phyloP scores from a whole-genome alignment of 306 rosid species.

The Quercus alba region DNA sequence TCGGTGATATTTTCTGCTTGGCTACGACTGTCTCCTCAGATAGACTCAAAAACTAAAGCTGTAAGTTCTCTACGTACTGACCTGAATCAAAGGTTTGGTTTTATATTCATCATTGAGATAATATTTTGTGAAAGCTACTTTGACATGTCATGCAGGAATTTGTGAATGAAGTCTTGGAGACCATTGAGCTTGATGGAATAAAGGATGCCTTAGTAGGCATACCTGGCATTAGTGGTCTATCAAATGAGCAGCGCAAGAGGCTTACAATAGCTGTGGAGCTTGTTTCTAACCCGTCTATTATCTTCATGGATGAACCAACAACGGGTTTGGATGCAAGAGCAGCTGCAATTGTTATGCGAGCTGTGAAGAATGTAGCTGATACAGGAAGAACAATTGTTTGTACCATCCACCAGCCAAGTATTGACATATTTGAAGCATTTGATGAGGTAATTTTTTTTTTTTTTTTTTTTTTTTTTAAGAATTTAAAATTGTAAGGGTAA shows the following conservation, averaged over 20 bases:
- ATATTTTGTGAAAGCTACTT: too few relatives aligned
- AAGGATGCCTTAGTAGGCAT: conserved; percentile 53
- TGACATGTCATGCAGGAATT: conserved; percentile 30
- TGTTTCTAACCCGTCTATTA: conserved; percentile 60
- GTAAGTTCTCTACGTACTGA: not conserved
- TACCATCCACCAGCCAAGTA: conserved; percentile 69
- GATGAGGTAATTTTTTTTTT: conserved; percentile 42
- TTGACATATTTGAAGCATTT: conserved; percentile 61
- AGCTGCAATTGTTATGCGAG: conserved; percentile 61
- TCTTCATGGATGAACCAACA: conserved; percentile 72
- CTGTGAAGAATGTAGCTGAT: conserved; percentile 56
- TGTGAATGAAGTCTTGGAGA: conserved; percentile 56
- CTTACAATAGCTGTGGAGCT: conserved; percentile 61
- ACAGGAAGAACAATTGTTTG: conserved; percentile 62
- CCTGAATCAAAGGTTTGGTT: not conserved
- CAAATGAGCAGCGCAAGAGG: conserved; percentile 62
- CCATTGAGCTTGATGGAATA: conserved; percentile 49
- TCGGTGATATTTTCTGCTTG: conserved; percentile 2
- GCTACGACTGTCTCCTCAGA: not conserved
- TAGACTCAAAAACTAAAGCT: conserved; percentile 1
- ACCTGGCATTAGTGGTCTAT: conserved; percentile 45
- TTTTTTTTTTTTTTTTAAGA: not conserved
- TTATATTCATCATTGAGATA: not conserved
- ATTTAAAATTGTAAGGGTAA: too few relatives aligned
- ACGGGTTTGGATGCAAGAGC: conserved; percentile 61